Evolutionary conservation across 75 land plant genomes (phyloP).

Genomic region (Sequoia sempervirens): DNA sequence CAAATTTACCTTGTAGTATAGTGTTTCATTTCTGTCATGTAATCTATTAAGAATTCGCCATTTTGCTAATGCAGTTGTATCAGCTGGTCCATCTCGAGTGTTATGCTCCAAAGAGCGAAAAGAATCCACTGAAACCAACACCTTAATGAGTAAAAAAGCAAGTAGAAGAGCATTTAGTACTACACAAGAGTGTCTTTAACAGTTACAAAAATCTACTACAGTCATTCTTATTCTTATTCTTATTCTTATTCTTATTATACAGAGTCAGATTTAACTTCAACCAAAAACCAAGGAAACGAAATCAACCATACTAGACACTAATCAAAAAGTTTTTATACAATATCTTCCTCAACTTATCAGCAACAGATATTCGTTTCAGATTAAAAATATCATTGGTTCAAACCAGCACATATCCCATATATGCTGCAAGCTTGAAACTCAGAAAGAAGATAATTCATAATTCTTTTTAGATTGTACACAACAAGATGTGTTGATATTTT

Average conservation of each 20-base stretch:
- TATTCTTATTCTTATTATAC: background rate
- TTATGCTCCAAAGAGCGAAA: slow-evolving; percentile 75
- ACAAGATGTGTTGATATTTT: background rate
- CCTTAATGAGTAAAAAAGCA: background rate
- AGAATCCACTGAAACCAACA: slow-evolving; percentile 56
- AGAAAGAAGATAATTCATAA: background rate
- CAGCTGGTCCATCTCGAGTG: slow-evolving; percentile 58
- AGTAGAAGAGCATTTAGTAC: background rate
- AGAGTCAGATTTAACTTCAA: background rate
- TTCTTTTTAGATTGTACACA: background rate
- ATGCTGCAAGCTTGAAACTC: background rate
- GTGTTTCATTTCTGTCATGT: slow-evolving; percentile 94
- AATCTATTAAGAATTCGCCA: slow-evolving; percentile 92
- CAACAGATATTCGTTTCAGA: background rate
- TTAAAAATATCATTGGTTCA: background rate
- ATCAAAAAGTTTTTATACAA: background rate
- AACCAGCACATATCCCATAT: background rate
- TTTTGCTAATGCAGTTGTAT: slow-evolving; percentile 66
- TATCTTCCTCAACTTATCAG: background rate
- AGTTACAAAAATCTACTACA: background rate
- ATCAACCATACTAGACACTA: background rate
- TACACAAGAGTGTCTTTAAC: background rate
- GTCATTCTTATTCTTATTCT: background rate
- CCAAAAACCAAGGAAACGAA: background rate
- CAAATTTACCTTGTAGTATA: slow-evolving; percentile 69